phyloP scores from a whole-genome alignment of 768 basidiomycete species.

The Rhodocollybia butyracea region DNA sequence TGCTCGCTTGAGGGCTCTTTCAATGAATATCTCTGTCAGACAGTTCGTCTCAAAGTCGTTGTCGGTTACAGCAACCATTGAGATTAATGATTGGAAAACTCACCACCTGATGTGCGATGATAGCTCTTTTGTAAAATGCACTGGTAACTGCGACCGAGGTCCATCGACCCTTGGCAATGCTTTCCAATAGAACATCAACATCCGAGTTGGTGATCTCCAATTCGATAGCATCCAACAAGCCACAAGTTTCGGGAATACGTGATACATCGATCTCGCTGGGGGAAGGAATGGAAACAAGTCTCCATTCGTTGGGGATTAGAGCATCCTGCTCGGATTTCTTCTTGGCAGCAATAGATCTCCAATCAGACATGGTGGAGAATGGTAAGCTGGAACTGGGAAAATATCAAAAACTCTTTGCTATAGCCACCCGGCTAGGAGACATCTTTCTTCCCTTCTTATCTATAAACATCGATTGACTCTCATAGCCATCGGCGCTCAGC shows the following conservation, averaged over 20 bases:
- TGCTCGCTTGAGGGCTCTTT: slow-evolving; percentile 63
- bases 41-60: slow-evolving; percentile 61
- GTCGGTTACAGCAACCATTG: background rate
- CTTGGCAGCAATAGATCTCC: slow-evolving; percentile 51
- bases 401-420: no score
- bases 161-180: slow-evolving; percentile 53
- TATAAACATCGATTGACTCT: no score
- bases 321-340: slow-evolving; percentile 53
- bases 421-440: no score
- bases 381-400: background rate
- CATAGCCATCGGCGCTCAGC: no score
- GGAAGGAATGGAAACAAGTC: slow-evolving; percentile 40
- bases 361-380: slow-evolving; percentile 20
- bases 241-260: slow-evolving; percentile 50
- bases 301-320: slow-evolving; percentile 65
- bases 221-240: slow-evolving; percentile 53
- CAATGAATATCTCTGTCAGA: slow-evolving; percentile 80
- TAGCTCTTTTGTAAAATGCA: slow-evolving; percentile 75
- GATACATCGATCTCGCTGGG: slow-evolving; percentile 48
- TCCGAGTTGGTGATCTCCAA: slow-evolving; percentile 43
- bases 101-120: slow-evolving; percentile 77
- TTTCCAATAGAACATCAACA: slow-evolving; percentile 45
- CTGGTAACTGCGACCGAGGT: slow-evolving; percentile 65
- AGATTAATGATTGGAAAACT: slow-evolving; percentile 18
- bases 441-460: no score